A percentile compares a stretch with the other conserved stretches of the same genome.
These are phyloP conservation scores for Plasmodium fragile DNA, from an alignment of 169 alveolate genomes.

Conservation along the genomic window DNA sequence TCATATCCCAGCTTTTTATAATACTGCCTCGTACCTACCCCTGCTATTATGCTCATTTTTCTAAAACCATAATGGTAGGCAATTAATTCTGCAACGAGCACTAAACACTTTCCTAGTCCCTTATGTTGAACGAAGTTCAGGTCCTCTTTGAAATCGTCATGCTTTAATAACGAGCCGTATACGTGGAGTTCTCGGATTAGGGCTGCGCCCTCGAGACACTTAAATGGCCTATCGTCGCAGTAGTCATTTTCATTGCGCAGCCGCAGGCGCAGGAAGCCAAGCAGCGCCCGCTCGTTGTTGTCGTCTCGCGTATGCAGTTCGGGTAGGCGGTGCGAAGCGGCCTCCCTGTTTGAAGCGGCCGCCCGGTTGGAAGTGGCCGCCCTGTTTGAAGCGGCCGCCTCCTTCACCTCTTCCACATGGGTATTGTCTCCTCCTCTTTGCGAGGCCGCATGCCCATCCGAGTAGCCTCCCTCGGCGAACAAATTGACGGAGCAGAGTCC, in stretches of 20 bases:
- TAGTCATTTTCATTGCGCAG: slow-evolving; percentile 78
- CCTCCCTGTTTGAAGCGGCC: neutral
- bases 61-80: slow-evolving; percentile 82
- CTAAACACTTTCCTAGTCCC: slow-evolving; percentile 82
- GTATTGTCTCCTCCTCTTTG: neutral
- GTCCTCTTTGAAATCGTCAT: slow-evolving; percentile 56
- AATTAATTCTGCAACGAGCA: slow-evolving; percentile 84
- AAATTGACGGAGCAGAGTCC: neutral
- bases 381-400: neutral
- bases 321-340: neutral
- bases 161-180: slow-evolving; percentile 86
- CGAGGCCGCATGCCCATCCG: neutral
- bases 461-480: neutral
- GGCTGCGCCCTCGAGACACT: slow-evolving; percentile 87
- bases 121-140: slow-evolving; percentile 76
- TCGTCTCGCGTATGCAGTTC: slow-evolving; percentile 14
- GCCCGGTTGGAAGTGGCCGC: neutral
- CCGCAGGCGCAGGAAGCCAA: slow-evolving; percentile 93
- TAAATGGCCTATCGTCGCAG: slow-evolving; percentile 77
- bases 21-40: slow-evolving; percentile 99
- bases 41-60: slow-evolving; percentile 98
- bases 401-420: neutral
- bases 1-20: slow-evolving; percentile 97
- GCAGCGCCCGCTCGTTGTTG: slow-evolving; percentile 81
- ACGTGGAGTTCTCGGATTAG: slow-evolving; percentile 94